These are phyloP conservation scores for Penicillium digitatum DNA, from an alignment of 2,329 filamentous ascomycete species.

Conservation along the genomic window DNA sequence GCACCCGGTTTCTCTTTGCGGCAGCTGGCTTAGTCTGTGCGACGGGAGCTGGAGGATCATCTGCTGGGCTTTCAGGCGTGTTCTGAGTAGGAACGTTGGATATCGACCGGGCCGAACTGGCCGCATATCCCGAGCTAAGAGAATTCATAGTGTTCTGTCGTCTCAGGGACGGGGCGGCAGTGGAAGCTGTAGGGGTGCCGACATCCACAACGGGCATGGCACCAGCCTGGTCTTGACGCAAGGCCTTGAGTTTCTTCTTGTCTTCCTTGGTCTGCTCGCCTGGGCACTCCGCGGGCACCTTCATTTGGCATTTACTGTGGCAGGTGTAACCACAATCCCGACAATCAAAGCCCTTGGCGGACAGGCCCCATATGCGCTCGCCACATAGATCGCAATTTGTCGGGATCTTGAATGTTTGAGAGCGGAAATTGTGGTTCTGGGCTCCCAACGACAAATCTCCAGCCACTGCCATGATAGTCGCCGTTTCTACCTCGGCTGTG, in stretches of 20 bases:
- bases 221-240: slow-evolving; percentile 76
- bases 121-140: slow-evolving; percentile 80
- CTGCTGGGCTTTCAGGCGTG: slow-evolving; percentile 49
- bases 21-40: slow-evolving; percentile 29
- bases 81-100: slow-evolving; percentile 55
- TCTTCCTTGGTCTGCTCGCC: slow-evolving; percentile 93
- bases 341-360: slow-evolving; percentile 94
- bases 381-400: slow-evolving; percentile 97
- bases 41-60: slow-evolving; percentile 38
- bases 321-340: slow-evolving; percentile 96
- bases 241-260: slow-evolving; percentile 85
- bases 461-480: slow-evolving; percentile 84
- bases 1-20: slow-evolving; percentile 62
- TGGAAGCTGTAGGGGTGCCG: slow-evolving; percentile 34
- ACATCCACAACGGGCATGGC: slow-evolving; percentile 43
- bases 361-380: slow-evolving; percentile 94
- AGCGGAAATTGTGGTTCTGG: slow-evolving; percentile 95
- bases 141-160: slow-evolving; percentile 88
- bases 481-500: slow-evolving; percentile 87
- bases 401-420: slow-evolving; percentile 98
- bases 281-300: slow-evolving; percentile 91
- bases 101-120: slow-evolving; percentile 71
- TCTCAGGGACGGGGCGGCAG: slow-evolving; percentile 65
- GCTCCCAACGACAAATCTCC: slow-evolving; percentile 90
- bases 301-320: slow-evolving; percentile 98